A percentile compares a stretch with the other conserved stretches of the same genome.
Evolutionary conservation across 805 yeast genomes (phyloP).

Genomic region (Ogataea sp.): DNA sequence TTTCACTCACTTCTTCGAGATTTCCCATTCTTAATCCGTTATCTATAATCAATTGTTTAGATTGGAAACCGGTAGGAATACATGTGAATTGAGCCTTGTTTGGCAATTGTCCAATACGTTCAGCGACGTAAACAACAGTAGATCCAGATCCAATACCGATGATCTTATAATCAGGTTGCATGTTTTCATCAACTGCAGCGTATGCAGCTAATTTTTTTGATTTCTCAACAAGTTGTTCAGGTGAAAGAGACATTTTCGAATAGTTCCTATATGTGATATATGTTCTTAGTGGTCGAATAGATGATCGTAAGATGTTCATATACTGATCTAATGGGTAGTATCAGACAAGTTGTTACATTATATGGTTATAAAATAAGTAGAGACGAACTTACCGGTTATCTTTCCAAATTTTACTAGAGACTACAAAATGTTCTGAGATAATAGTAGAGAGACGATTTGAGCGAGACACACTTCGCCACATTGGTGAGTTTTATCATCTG

Average conservation of each 20-base stretch:
- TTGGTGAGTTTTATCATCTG: no score
- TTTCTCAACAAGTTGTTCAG: constrained; percentile 46
- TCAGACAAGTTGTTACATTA: no score
- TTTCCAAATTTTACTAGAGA: no score
- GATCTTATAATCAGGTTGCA: constrained; percentile 58
- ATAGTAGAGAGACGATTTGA: no score
- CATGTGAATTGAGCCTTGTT: constrained; percentile 56
- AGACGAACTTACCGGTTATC: no score
- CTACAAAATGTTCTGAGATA: no score
- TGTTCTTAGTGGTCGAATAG: no score
- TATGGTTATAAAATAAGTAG: no score
- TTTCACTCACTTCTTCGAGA: constrained; percentile 71
- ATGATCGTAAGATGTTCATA: no score
- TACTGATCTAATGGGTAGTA: no score
- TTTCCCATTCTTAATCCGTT: constrained; percentile 75
- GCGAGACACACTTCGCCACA: no score
- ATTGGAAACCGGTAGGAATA: constrained; percentile 96
- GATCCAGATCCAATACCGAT: constrained; percentile 97
- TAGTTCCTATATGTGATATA: no score
- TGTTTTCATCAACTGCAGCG: constrained; percentile 84
- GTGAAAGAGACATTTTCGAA: constrained; percentile 2
- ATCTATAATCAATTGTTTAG: constrained; percentile 73
- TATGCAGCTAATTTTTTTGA: constrained; percentile 91
- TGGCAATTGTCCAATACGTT: constrained; percentile 69
- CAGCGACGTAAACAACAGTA: constrained; percentile 96